Base-by-base conservation (phyloP, 1,139 yeast species). In the Pichia sp. region DNA sequence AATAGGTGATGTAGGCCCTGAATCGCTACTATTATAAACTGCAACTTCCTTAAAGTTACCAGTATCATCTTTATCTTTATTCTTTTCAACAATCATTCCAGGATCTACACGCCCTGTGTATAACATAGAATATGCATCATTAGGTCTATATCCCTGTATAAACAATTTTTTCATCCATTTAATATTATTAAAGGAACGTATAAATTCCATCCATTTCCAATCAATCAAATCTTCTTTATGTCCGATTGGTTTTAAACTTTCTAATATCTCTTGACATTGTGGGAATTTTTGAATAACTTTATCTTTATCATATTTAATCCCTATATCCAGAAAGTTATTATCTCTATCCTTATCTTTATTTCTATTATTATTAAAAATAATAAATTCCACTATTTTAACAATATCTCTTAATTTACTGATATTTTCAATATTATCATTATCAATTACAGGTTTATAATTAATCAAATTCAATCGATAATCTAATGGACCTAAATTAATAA, bases 401-500 rank as follows among this genome's bases (percentile, higher is more conserved):
- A 38, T 12, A 7, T 20, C 12, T 6, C 35, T n/a, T 7, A 25
- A 37, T 24, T 40, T 33, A 12, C 30, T 22, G n/a, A 45, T 30
- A 26, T 35, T 24, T 22, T 9, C 9, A 4, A 41, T 9, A 20
- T 39, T 26, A 3, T 25, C 28, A 4, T 16, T 30, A 20, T 33
- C 28, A 11, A 33, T 12, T 3, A 26, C 16, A 4, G 57, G 56
- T 33, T 47, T 54, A 30, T 42, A 53, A 40, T 54, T 54, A 6
- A 52, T 39, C 6, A 55, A 30, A 32, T 49, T 52, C 22, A 53
- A n/a, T 37, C 50, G 48, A 30, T 46, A 53, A 40, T 49, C 48
- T 12, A 55, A 25, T 4, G 35, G 35, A 9, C 59, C 59, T 4
- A 56, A 16, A 35, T 45, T 48, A 11, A 49, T 49, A 34, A 42